Base-by-base conservation (phyloP, 768 basidiomycete genomes). In the Tylopilus felleus region DNA sequence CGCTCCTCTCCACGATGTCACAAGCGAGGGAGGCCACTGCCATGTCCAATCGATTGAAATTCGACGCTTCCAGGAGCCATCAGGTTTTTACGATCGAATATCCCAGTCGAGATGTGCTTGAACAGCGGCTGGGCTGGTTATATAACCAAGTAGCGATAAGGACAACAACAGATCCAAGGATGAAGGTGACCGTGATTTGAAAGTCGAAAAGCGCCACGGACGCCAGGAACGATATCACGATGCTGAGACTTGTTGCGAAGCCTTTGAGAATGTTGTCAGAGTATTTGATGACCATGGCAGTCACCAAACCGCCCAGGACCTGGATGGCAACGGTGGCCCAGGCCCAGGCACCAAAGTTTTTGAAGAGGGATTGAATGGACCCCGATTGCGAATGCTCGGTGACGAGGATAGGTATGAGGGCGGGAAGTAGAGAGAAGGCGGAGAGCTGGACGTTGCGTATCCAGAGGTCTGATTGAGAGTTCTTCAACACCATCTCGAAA, bases 401-500 rank as follows among this genome's bases (percentile, higher is more conserved):
- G 62, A 88, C 79, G 38, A 93, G 58, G 63, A 94, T 79, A 27
- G 94, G 93, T 3, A 86, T 74, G 45, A 93, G 70, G 4, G 94
- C 93, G 3, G 96, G 96, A 22, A 96, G 78, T 40, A 98, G 79
- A 46, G 93, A 95, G 76, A 98, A 98, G 51, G 95, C 79, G 22
- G 93, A 95, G 16, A 98, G 81, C 70, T 98, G 96, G 56, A 96
- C 88, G 69, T 98, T 98, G 66, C 96, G 89, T 53, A 96, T 86
- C 96, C 96, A 98, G 12, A 98, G 78, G 72, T 97, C 93, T 4
- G 86, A 80, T 61, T 85, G 85, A 3, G 90, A 89, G 61, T 88
- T 86, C 75, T 96, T 98, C 60, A 95, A 77, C 33, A 94, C 93
- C 89, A 96, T 94, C 74, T 98, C 96, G 61, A 98, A 98, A 74